Evolutionary conservation across 495 filamentous ascomycete genomes (phyloP).

Genomic region (Sabuloglossum arenarium): DNA sequence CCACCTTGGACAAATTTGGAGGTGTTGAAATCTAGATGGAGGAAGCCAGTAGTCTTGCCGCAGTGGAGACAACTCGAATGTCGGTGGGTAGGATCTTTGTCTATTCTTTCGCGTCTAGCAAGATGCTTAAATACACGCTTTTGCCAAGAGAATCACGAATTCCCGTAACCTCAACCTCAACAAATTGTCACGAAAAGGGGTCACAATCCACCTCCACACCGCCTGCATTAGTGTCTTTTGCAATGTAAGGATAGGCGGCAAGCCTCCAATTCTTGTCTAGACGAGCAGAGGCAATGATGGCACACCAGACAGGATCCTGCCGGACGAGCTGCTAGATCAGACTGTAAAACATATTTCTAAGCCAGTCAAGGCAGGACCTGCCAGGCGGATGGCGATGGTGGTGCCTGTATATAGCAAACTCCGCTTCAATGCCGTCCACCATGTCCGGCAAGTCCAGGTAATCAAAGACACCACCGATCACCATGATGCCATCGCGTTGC

Average conservation of each 20-base stretch:
- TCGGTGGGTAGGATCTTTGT: background rate
- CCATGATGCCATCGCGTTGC: background rate
- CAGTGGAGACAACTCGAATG: background rate
- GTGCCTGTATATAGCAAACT: background rate
- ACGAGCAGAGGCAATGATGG: background rate
- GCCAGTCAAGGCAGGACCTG: background rate
- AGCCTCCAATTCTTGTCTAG: background rate
- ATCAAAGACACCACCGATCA: background rate
- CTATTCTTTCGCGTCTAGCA: background rate
- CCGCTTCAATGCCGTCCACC: background rate
- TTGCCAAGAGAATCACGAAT: background rate
- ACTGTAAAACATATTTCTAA: background rate
- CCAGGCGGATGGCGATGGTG: background rate
- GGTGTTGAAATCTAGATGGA: background rate
- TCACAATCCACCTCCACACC: background rate
- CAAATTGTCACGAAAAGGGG: too few relatives aligned
- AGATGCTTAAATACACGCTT: background rate
- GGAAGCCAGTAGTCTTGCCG: background rate
- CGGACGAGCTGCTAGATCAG: background rate
- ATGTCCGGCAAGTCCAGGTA: background rate
- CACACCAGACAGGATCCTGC: constrained; percentile 1
- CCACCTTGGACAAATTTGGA: background rate
- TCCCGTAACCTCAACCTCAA: background rate
- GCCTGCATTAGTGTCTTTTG: background rate
- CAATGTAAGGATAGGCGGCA: background rate